phyloP scores from a whole-genome alignment of 441 rosid genomes.

The Pelargonium myrrhifolium region DNA sequence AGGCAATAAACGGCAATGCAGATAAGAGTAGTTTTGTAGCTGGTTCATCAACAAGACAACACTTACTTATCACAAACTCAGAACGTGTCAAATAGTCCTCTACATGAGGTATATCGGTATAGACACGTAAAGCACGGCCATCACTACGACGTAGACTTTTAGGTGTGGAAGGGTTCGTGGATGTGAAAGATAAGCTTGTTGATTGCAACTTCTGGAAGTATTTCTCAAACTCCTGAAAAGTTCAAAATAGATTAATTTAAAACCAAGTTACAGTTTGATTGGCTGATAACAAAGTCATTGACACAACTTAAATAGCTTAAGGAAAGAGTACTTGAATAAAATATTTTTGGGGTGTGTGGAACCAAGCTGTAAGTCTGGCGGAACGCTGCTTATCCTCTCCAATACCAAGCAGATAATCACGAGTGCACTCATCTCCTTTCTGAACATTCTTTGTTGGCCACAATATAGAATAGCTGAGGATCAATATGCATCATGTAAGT shows the following conservation, averaged over 20 bases:
- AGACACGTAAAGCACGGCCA: slow-evolving; percentile 49
- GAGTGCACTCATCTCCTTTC: slow-evolving; percentile 71
- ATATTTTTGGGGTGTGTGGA: slow-evolving; percentile 68
- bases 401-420: slow-evolving; percentile 79
- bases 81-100: slow-evolving; percentile 74
- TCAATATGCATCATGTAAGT: slow-evolving; percentile 12
- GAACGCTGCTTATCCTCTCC: slow-evolving; percentile 92
- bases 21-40: neutral
- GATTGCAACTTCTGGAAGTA: slow-evolving; percentile 36
- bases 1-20: neutral
- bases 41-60: slow-evolving; percentile 9
- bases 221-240: slow-evolving; percentile 65
- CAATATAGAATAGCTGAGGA: slow-evolving; percentile 67
- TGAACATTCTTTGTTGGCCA: slow-evolving; percentile 64
- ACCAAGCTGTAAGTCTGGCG: slow-evolving; percentile 89
- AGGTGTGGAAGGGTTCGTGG: slow-evolving; percentile 31
- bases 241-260: slow-evolving; percentile 16
- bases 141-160: slow-evolving; percentile 34
- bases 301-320: neutral
- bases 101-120: slow-evolving; percentile 85
- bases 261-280: slow-evolving; percentile 13
- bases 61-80: slow-evolving; percentile 77
- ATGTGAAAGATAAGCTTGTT: slow-evolving; percentile 31
- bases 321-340: slow-evolving; percentile 54
- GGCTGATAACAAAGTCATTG: slow-evolving; percentile 12